A percentile compares a stretch with the other conserved stretches of the same genome.
Evolutionary conservation across 1,284 basidiomycete genomes (phyloP).

Genomic region (Cystobasidium slooffiae): DNA sequence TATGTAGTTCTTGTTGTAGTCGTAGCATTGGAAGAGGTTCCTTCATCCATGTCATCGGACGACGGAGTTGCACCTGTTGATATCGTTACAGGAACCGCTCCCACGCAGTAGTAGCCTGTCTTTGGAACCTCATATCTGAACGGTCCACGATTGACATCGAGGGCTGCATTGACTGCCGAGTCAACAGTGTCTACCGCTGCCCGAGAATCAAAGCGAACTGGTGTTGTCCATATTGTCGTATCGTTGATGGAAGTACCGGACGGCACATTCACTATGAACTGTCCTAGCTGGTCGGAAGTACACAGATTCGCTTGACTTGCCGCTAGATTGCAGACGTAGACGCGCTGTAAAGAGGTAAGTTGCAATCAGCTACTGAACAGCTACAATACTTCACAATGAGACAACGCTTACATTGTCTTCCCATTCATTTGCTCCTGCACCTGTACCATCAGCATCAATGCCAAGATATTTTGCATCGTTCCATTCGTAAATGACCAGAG

Average conservation of each 20-base stretch:
- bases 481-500: constrained; percentile 96
- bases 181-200: constrained; percentile 1
- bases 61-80: constrained; percentile 20
- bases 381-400: not conserved
- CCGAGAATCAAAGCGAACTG: constrained; percentile 56
- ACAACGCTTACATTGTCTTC: constrained; percentile 53
- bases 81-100: constrained; percentile 61
- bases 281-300: constrained; percentile 69
- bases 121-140: constrained; percentile 73
- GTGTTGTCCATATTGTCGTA: constrained; percentile 63
- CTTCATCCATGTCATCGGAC: constrained; percentile 6
- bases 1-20: constrained; percentile 61
- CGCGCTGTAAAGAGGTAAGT: constrained; percentile 66
- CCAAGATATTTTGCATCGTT: constrained; percentile 81
- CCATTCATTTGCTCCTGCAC: constrained; percentile 54
- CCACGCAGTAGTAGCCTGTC: constrained; percentile 94
- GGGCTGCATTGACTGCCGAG: constrained; percentile 1
- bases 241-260: constrained; percentile 66
- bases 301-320: constrained; percentile 75
- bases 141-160: constrained; percentile 45
- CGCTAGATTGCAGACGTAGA: constrained; percentile 84
- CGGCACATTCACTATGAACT: constrained; percentile 79
- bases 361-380: not conserved
- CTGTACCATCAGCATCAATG: constrained; percentile 56
- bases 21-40: constrained; percentile 11